These are phyloP conservation scores for Platanthera zijinensis DNA, from an alignment of 106 monocot genomes.

Conservation along the genomic window DNA sequence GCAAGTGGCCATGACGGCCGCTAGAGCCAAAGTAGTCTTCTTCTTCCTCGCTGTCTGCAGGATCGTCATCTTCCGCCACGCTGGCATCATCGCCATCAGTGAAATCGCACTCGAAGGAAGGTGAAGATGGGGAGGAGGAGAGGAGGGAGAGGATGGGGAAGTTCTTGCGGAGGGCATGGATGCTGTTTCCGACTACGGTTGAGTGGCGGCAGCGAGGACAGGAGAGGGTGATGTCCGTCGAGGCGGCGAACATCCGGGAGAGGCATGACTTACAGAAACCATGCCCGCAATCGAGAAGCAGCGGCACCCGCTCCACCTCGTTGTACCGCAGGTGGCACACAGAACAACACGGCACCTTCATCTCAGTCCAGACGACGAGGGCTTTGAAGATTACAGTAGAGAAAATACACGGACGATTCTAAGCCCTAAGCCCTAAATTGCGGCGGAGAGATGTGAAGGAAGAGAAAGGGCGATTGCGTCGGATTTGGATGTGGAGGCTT, in stretches of 20 bases:
- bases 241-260: slow-evolving; percentile 71
- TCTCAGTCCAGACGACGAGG: slow-evolving; percentile 3
- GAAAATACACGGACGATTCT: not conserved
- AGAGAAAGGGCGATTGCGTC: not conserved
- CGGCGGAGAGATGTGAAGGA: not conserved
- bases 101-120: slow-evolving; percentile 50
- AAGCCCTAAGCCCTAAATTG: slow-evolving; percentile 4
- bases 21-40: slow-evolving; percentile 29
- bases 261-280: slow-evolving; percentile 91
- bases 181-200: slow-evolving; percentile 84
- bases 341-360: slow-evolving; percentile 95
- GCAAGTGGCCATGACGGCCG: slow-evolving; percentile 4
- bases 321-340: slow-evolving; percentile 86
- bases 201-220: slow-evolving; percentile 95
- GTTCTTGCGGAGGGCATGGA: slow-evolving; percentile 86
- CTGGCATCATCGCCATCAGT: slow-evolving; percentile 48
- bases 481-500: not conserved
- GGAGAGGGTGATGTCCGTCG: slow-evolving; percentile 47
- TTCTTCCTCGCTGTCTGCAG: slow-evolving; percentile 20
- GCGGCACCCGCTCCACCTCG: slow-evolving; percentile 72
- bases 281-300: slow-evolving; percentile 90
- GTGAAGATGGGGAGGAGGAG: slow-evolving; percentile 55
- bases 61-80: slow-evolving; percentile 5
- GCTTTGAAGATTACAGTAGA: not conserved
- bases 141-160: slow-evolving; percentile 84